Percentiles rank a stretch among this genome's conserved stretches.
Conservation (phyloP, 495 filamentous ascomycete species). For the Penicillium roqueforti region DNA sequence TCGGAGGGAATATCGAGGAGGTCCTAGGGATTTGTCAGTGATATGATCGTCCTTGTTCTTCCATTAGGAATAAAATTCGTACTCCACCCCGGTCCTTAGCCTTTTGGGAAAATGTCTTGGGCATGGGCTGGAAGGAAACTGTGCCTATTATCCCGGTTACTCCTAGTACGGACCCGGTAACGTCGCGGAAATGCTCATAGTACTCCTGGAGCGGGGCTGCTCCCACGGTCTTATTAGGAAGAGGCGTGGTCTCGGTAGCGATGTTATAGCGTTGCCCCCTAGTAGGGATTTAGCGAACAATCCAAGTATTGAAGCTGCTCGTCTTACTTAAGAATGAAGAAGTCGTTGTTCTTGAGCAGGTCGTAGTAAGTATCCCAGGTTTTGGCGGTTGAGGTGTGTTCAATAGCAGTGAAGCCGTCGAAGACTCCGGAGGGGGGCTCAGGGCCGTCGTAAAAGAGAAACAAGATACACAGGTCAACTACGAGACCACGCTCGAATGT, state of each 20-base stretch:
- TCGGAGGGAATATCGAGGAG: constrained; percentile 49
- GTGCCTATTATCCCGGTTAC: constrained; percentile 48
- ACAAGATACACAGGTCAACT: constrained; percentile 55
- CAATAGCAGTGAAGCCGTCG: constrained; percentile 50
- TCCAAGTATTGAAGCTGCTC: background rate
- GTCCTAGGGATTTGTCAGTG: constrained; percentile 31
- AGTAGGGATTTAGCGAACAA: constrained; percentile 6
- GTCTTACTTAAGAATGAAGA: constrained; percentile 36
- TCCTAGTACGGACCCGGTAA: constrained; percentile 35
- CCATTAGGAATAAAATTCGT: constrained; percentile 10
- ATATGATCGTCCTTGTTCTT: background rate
- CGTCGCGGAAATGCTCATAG: constrained; percentile 51
- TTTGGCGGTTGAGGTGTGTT: constrained; percentile 44
- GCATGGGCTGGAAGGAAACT: constrained; percentile 56
- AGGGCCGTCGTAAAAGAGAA: constrained; percentile 60
- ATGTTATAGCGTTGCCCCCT: constrained; percentile 51
- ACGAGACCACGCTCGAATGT: constrained; percentile 49
- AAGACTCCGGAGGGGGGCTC: constrained; percentile 53
- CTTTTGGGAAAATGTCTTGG: constrained; percentile 43
- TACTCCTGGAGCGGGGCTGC: constrained; percentile 42
- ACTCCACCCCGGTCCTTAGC: constrained; percentile 47
- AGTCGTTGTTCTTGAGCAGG: constrained; percentile 40
- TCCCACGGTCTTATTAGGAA: constrained; percentile 41
- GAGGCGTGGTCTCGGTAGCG: constrained; percentile 53
- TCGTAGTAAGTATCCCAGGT: constrained; percentile 52